Base-by-base conservation (phyloP, 2,329 filamentous ascomycete genomes). In the Sarocladium kiliense region DNA sequence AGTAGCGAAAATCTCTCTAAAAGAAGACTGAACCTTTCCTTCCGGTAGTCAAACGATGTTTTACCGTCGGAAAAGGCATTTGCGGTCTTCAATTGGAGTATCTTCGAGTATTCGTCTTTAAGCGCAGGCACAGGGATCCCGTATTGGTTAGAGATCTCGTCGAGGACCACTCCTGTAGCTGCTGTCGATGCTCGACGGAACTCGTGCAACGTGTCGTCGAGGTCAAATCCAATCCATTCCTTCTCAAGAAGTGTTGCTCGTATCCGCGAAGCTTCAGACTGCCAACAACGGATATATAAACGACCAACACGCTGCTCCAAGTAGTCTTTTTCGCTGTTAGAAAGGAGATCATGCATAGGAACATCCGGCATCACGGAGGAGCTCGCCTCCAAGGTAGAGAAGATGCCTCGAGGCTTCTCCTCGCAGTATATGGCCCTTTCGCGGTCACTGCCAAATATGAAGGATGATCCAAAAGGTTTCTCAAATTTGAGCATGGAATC, bases 171-270 rank as follows among this genome's bases (percentile, higher is more conserved):
- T 0, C 58, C 55, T 1, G 68, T 70, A 2, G 76, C 76, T 3
- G 59, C 54, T 1, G 59, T 56, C 1, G 74, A 76, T 11, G 72
- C 71, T 18, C 60, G 65, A 50, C 73, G 72, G 50, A 77, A 78
- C 45, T 74, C 68, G 56, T 78, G 76, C 1, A 79, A 63, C 0
- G 75, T 77, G 58, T 78, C 75, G 55, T 78, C 75, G 5, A 79
- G 69, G 39, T 78, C 76, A 54, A 79, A 78, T 1, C 70, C 73
- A 36, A 75, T 68, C 72, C 74, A 77, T 1, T 54, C 32, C 55
- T 62, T 69, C 51, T 60, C 45, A 21, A 32, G 12, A 32, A 32
- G 30, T 6, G 30, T 32, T 32, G 30, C 30, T 7, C 30, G 30
- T 32, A 32, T 32, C 30, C 30, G 12, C 30, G 30, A 32, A 6